These are phyloP conservation scores for Scopulariopsis brevicaulis DNA, from an alignment of 2,329 filamentous ascomycete genomes.

Conservation along the genomic window DNA sequence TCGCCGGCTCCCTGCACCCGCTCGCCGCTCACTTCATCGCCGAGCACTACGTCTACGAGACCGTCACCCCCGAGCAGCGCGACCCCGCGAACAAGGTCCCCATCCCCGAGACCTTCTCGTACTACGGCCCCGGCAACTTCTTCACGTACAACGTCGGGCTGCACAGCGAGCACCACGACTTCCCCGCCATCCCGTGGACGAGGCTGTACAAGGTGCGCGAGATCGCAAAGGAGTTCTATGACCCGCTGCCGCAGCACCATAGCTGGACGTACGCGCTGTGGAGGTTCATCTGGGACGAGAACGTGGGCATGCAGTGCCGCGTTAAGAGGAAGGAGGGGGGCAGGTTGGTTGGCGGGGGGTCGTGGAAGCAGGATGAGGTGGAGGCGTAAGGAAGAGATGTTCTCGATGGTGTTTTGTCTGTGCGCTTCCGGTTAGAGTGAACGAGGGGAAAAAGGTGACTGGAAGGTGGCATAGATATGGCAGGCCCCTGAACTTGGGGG, in stretches of 20 bases:
- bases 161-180: slow-evolving; percentile 99
- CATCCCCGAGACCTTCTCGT: slow-evolving; percentile 90
- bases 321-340: slow-evolving; percentile 84
- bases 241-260: slow-evolving; percentile 70
- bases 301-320: slow-evolving; percentile 80
- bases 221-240: slow-evolving; percentile 86
- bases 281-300: slow-evolving; percentile 87
- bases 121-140: slow-evolving; percentile 87
- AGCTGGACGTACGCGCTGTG: slow-evolving; percentile 92
- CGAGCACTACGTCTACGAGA: slow-evolving; percentile 82
- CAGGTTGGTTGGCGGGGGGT: slow-evolving; percentile 40
- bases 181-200: slow-evolving; percentile 94
- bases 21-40: slow-evolving; percentile 97
- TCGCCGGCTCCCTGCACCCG: slow-evolving; percentile 87
- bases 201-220: slow-evolving; percentile 64
- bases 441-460: background rate
- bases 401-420: background rate
- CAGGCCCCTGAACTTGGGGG: too few species aligned
- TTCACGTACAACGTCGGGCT: slow-evolving; percentile 95
- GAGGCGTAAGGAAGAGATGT: slow-evolving; percentile 30
- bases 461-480: too few species aligned
- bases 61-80: slow-evolving; percentile 39
- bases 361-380: slow-evolving; percentile 60
- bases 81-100: slow-evolving; percentile 50
- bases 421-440: background rate